A percentile compares a stretch with the other conserved stretches of the same genome.
Evolutionary conservation across 225 moss, liverwort and hornwort genomes (phyloP).

Genomic region (Polytrichum formosum): DNA sequence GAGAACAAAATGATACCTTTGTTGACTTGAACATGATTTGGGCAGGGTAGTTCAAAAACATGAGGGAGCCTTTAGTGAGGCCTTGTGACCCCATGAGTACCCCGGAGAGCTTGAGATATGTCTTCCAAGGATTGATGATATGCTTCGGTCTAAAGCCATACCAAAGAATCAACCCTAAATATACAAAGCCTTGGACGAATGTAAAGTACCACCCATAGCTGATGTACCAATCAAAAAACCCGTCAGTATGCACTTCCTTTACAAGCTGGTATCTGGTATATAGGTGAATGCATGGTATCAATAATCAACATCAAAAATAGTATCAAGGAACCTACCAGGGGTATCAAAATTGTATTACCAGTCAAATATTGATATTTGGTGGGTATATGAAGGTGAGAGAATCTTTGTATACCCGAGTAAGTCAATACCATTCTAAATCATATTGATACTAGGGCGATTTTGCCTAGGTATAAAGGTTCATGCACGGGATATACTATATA

Average conservation of each 20-base stretch:
- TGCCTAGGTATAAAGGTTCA: too few species aligned
- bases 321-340: neutral
- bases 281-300: too few species aligned
- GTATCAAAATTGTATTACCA: too few species aligned
- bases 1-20: constrained; percentile 42
- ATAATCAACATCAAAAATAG: neutral
- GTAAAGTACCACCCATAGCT: constrained; percentile 97
- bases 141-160: constrained; percentile 80
- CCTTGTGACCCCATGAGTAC: constrained; percentile 89
- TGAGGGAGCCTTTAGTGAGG: constrained; percentile 78
- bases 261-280: neutral
- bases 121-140: constrained; percentile 78
- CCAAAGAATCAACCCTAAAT: constrained; percentile 62
- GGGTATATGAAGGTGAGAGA: too few species aligned
- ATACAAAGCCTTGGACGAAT: constrained; percentile 78
- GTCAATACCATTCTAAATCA: too few species aligned
- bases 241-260: neutral
- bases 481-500: too few species aligned
- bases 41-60: constrained; percentile 85
- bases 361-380: too few species aligned
- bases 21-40: constrained; percentile 95
- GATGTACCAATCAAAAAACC: constrained; percentile 8
- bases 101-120: constrained; percentile 73
- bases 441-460: too few species aligned
- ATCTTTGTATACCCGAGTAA: too few species aligned